Conservation (phyloP, 2,329 filamentous ascomycete species). For the Colletotrichum echinochloae region DNA sequence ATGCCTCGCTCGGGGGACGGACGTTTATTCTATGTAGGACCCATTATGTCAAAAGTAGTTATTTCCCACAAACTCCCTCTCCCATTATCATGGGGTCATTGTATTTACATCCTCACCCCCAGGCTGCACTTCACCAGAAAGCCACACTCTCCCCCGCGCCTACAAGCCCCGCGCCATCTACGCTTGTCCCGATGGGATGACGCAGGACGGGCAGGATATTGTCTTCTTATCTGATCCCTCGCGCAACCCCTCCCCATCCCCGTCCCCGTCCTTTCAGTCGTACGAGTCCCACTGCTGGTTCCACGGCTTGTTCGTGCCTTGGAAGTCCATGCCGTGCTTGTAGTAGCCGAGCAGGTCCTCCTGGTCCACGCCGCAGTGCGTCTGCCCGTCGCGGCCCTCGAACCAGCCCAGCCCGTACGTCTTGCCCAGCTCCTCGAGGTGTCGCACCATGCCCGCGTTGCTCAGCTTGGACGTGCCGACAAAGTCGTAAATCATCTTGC, state of each 20-base stretch:
- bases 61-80: background rate
- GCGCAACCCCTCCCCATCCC: background rate
- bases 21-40: background rate
- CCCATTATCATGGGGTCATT: background rate
- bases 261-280: slow-evolving; percentile 17
- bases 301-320: slow-evolving; percentile 65
- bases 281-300: slow-evolving; percentile 54
- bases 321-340: slow-evolving; percentile 69
- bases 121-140: slow-evolving; percentile 4
- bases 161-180: background rate
- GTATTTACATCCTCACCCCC: background rate
- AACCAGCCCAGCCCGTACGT: slow-evolving; percentile 85
- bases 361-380: slow-evolving; percentile 82
- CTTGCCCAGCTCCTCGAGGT: slow-evolving; percentile 71
- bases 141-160: background rate
- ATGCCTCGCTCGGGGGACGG: background rate
- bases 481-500: slow-evolving; percentile 82
- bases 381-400: slow-evolving; percentile 75
- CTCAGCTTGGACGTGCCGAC: slow-evolving; percentile 75
- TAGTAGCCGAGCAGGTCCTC: slow-evolving; percentile 77
- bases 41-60: background rate
- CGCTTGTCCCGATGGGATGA: background rate
- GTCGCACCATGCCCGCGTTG: slow-evolving; percentile 70
- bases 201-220: background rate
- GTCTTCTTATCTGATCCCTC: background rate